These are phyloP conservation scores for Crithidia expoeki DNA, from an alignment of 208 protist species.

Conservation along the genomic window DNA sequence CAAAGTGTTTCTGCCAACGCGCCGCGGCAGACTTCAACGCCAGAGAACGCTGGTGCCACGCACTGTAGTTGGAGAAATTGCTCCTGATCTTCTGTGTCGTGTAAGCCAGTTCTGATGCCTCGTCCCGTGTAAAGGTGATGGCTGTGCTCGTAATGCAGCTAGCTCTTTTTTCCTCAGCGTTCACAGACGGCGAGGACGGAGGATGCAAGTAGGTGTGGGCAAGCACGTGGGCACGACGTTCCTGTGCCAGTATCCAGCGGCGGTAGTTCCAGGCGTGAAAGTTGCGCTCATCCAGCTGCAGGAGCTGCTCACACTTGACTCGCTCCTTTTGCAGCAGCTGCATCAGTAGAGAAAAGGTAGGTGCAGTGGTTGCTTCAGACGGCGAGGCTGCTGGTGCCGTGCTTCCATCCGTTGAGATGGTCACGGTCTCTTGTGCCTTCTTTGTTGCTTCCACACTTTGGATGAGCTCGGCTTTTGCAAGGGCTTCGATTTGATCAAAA, in stretches of 20 bases:
- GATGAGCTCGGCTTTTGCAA: constrained; percentile 35
- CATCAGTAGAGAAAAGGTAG: constrained; percentile 19
- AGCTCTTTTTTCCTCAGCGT: too few relatives aligned
- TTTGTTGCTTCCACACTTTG: neutral
- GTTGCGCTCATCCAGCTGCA: constrained; percentile 88
- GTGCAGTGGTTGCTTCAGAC: neutral
- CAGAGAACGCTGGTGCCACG: constrained; percentile 94
- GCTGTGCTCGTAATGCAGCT: too few relatives aligned
- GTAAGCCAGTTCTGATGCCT: constrained; percentile 79
- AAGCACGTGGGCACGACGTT: constrained; percentile 29
- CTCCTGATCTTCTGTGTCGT: constrained; percentile 83
- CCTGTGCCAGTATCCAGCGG: constrained; percentile 52
- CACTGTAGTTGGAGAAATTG: constrained; percentile 98
- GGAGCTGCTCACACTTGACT: constrained; percentile 68
- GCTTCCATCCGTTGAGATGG: neutral
- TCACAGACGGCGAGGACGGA: too few relatives aligned
- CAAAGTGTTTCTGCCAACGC: constrained; percentile 12
- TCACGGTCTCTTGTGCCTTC: neutral
- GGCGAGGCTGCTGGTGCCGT: neutral
- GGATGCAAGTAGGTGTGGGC: neutral
- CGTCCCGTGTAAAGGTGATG: constrained; percentile 39
- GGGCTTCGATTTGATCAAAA: constrained; percentile 48
- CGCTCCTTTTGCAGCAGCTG: constrained; percentile 63
- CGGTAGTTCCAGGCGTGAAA: constrained; percentile 92
- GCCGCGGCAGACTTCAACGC: constrained; percentile 46